Base-by-base conservation (phyloP, 23 red algal genomes). In the Rhodosorus marinus region DNA sequence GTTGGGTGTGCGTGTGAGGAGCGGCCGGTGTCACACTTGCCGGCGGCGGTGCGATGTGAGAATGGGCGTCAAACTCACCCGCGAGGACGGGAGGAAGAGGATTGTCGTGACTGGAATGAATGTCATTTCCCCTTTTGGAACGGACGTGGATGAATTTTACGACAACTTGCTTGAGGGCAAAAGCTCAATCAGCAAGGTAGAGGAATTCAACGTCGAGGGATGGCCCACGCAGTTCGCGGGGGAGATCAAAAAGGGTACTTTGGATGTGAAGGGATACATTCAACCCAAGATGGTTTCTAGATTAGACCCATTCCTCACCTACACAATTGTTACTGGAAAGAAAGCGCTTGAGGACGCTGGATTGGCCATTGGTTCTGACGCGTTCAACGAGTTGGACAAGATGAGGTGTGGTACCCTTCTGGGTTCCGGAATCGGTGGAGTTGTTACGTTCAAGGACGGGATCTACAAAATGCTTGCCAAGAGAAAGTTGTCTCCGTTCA, bases 51-150 rank as follows among this genome's bases (percentile, higher is more conserved):
- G 38, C 38, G 17, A 11, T 11, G 38, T 11, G 38, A 43, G 38
- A 11, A 43, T 43, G 38, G 17, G 11, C 11, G 11, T 11, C 38
- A 43, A 43, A 17, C 11, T 11, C 38, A 17, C 11, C 38, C 11
- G 17, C 11, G 38, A 17, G 11, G 38, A 43, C 11, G 38, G 17
- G 11, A 43, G 11, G 38, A 82, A 77, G 52, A 68, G 90, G 24
- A 36, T 98, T 19, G 90, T 98, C 25, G 77, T 98, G 0, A 98
- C 90, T 19, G 90, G 90, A 20, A 84, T 76, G n/a, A 80, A 80
- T 5, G 57, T 85, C 17, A 80, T 85, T 21, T 98, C 90, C 0
- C 81, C 73, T 36, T 98, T 98, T 54, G 90, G 90, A 0, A 80
- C 63, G 32, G 90, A 98, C 50, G 62, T 76, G 4, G 76, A 98